phyloP scores from a whole-genome alignment of 306 rosid genomes.

The Lathyrus sativus region DNA sequence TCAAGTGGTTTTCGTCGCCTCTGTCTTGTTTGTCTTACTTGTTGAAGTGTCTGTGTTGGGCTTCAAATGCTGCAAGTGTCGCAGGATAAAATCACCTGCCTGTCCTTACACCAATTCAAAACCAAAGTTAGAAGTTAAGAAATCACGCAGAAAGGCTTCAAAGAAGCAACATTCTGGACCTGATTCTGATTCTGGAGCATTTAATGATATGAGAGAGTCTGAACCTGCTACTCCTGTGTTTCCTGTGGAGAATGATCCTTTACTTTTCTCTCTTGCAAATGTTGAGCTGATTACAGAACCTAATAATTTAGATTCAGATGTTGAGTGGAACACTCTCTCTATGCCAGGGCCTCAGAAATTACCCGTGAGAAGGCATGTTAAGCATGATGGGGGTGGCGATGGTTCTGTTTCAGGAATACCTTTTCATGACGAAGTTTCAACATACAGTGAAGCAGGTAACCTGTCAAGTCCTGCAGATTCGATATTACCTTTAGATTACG shows the following conservation, averaged over 20 bases:
- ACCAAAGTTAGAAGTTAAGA: conserved; percentile 44
- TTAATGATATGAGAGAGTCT: conserved; percentile 48
- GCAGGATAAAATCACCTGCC: conserved; percentile 83
- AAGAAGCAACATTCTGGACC: conserved; percentile 69
- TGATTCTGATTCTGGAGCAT: conserved; percentile 58
- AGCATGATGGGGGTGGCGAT: conserved; percentile 69
- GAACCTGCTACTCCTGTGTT: conserved; percentile 63
- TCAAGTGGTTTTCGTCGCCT: no score
- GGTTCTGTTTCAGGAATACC: conserved; percentile 44
- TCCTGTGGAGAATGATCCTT: no score
- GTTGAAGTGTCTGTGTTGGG: no score
- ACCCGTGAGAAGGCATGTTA: conserved; percentile 76
- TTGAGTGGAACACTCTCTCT: no score
- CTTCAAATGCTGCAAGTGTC: conserved; percentile 95
- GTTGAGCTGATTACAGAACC: no score
- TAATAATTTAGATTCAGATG: no score
- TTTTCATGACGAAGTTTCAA: conserved; percentile 40
- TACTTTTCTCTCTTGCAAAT: no score
- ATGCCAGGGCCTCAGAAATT: no score
- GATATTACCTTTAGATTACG: conserved; percentile 47
- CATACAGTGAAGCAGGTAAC: conserved; percentile 40
- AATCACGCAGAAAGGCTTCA: conserved; percentile 41
- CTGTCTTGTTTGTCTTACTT: no score
- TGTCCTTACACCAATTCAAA: conserved; percentile 72
- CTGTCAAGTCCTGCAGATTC: conserved; percentile 43